Conservation (phyloP, 1,139 yeast genomes). For the Yamadazyma atmosphaerica region DNA sequence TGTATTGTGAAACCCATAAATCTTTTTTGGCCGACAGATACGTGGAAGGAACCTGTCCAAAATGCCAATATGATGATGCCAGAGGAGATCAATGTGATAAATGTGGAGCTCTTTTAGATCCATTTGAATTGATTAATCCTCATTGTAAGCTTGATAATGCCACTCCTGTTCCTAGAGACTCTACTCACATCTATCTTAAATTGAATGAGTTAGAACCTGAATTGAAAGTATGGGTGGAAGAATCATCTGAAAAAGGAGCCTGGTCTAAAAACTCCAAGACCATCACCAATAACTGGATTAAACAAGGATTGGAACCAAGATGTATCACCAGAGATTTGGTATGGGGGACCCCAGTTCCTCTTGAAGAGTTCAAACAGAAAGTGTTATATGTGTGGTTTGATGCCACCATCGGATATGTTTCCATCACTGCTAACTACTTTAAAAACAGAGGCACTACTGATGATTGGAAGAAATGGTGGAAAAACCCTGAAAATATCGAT, state of each 20-base stretch:
- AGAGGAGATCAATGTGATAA: slow-evolving; percentile 99
- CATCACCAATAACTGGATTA: slow-evolving; percentile 90
- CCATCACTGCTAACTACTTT: slow-evolving; percentile 93
- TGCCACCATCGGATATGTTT: slow-evolving; percentile 94
- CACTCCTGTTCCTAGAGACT: slow-evolving; percentile 73
- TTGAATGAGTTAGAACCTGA: slow-evolving; percentile 81
- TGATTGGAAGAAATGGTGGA: slow-evolving; percentile 88
- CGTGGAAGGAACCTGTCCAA: slow-evolving; percentile 97
- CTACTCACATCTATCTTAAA: slow-evolving; percentile 83
- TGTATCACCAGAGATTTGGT: slow-evolving; percentile 95
- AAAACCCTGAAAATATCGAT: slow-evolving; percentile 77
- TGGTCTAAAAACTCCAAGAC: slow-evolving; percentile 93
- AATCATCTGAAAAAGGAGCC: slow-evolving; percentile 66
- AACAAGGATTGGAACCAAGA: slow-evolving; percentile 90
- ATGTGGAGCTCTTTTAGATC: slow-evolving; percentile 87
- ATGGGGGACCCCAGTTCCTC: slow-evolving; percentile 99
- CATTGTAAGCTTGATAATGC: slow-evolving; percentile 91
- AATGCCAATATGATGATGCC: slow-evolving; percentile 92
- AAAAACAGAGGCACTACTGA: slow-evolving; percentile 46
- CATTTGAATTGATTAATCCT: slow-evolving; percentile 90
- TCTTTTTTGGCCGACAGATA: slow-evolving; percentile 94
- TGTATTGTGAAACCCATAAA: slow-evolving; percentile 86
- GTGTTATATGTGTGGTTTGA: slow-evolving; percentile 98
- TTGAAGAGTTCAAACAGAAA: slow-evolving; percentile 74
- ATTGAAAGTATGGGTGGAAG: slow-evolving; percentile 69